Evolutionary conservation across 2,329 filamentous ascomycete species (phyloP).

Genomic region (Venturia effusa): DNA sequence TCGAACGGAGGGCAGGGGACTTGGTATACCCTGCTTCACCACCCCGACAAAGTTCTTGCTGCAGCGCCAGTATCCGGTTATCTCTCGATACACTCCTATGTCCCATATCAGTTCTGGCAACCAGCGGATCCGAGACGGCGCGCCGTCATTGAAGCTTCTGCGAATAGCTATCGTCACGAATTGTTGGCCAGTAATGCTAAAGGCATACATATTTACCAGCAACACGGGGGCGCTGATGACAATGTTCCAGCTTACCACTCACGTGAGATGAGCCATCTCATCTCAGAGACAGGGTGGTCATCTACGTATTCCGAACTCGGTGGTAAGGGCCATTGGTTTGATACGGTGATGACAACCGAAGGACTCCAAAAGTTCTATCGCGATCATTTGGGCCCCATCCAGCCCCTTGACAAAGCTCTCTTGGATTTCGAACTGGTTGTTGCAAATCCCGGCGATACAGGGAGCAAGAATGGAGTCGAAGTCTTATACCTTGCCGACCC

Average conservation of each 20-base stretch:
- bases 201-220: slow-evolving; percentile 43
- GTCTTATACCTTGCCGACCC: slow-evolving; percentile 40
- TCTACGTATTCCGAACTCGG: slow-evolving; percentile 41
- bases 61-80: slow-evolving; percentile 49
- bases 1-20: slow-evolving; percentile 51
- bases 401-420: slow-evolving; percentile 16
- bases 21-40: slow-evolving; percentile 46
- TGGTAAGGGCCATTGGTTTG: slow-evolving; percentile 41
- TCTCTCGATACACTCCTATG: slow-evolving; percentile 47
- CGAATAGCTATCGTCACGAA: slow-evolving; percentile 45
- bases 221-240: slow-evolving; percentile 46
- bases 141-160: slow-evolving; percentile 36
- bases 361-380: slow-evolving; percentile 40
- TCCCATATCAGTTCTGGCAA: slow-evolving; percentile 46
- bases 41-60: slow-evolving; percentile 45
- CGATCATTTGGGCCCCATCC: slow-evolving; percentile 16
- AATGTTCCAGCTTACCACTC: slow-evolving; percentile 50
- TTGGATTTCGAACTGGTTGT: slow-evolving; percentile 36
- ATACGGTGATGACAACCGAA: slow-evolving; percentile 43
- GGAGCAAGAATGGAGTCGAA: slow-evolving; percentile 39
- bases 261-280: slow-evolving; percentile 39
- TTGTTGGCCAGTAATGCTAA: slow-evolving; percentile 40
- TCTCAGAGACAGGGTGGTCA: slow-evolving; percentile 31
- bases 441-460: slow-evolving; percentile 42
- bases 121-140: slow-evolving; percentile 40